Evolutionary conservation across 2,329 filamentous ascomycete genomes (phyloP).

Genomic region (Exophiala oligosperma): DNA sequence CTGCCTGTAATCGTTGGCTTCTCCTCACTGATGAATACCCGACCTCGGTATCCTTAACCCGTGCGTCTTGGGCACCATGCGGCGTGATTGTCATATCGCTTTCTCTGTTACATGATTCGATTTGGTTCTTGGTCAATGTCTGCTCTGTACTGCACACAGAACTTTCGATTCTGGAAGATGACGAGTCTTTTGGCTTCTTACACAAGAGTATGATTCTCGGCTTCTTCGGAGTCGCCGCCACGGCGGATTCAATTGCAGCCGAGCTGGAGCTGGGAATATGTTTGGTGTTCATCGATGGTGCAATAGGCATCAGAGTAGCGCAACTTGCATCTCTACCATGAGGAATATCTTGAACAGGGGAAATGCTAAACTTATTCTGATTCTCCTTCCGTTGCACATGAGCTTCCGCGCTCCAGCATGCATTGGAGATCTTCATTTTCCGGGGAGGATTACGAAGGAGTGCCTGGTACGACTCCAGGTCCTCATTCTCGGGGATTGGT

Average conservation of each 20-base stretch:
- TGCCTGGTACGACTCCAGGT: conserved; percentile 6
- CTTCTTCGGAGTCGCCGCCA: neutral
- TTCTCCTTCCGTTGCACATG: no score
- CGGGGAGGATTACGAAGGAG: neutral
- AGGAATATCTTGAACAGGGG: no score
- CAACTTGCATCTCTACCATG: no score
- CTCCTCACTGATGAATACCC: neutral
- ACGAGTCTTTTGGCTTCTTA: neutral
- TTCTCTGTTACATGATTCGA: no score
- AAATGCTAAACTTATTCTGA: no score
- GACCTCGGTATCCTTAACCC: neutral
- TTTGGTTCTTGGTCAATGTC: no score
- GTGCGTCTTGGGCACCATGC: neutral
- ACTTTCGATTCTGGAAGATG: neutral
- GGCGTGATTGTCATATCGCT: no score
- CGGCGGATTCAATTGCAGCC: neutral
- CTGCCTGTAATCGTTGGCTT: neutral
- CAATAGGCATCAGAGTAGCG: neutral
- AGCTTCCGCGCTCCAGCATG: neutral
- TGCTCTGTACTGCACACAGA: no score
- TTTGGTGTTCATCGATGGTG: neutral
- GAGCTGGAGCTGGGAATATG: neutral
- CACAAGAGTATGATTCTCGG: neutral
- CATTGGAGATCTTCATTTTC: conserved; percentile 9
- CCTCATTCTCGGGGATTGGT: conserved; percentile 12